Evolutionary conservation across 2,329 filamentous ascomycete genomes (phyloP).

Genomic region (Aspergillus sp.): DNA sequence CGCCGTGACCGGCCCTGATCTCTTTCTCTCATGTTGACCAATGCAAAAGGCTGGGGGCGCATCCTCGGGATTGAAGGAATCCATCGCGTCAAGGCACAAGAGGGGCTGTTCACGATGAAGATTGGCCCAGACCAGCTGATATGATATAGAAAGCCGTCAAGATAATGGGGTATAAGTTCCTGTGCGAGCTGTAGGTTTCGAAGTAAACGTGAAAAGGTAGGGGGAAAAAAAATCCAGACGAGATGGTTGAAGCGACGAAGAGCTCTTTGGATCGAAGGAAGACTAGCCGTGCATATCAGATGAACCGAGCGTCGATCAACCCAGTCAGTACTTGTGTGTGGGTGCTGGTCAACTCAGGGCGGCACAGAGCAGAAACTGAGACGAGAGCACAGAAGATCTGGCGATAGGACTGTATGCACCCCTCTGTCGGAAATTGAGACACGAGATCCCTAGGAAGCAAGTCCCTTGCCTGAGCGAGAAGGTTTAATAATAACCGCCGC

Average conservation of each 20-base stretch:
- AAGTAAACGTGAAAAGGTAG: background rate
- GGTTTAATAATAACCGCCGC: constrained; percentile 2
- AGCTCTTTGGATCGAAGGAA: constrained; percentile 6
- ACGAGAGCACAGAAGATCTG: background rate
- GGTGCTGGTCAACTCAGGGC: background rate
- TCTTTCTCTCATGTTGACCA: constrained; percentile 60
- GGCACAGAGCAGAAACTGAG: background rate
- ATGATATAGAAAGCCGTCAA: background rate
- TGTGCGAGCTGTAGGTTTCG: background rate
- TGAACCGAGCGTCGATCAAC: constrained; percentile 5
- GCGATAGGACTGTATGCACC: background rate
- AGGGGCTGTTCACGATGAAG: background rate
- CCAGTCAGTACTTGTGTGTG: background rate
- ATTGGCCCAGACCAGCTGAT: background rate
- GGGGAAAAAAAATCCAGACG: background rate
- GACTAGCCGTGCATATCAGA: constrained; percentile 13
- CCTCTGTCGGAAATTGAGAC: background rate
- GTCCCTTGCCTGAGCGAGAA: constrained; percentile 3
- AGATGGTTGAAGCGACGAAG: constrained; percentile 6
- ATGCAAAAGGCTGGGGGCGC: constrained; percentile 53
- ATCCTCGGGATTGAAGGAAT: constrained; percentile 31
- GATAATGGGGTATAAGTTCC: too few species aligned
- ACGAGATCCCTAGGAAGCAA: background rate
- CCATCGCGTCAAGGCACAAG: constrained; percentile 25
- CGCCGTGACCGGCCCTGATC: constrained; percentile 47